Evolutionary conservation across 345 rosid species (phyloP).

Genomic region (Clarkia xantiana): DNA sequence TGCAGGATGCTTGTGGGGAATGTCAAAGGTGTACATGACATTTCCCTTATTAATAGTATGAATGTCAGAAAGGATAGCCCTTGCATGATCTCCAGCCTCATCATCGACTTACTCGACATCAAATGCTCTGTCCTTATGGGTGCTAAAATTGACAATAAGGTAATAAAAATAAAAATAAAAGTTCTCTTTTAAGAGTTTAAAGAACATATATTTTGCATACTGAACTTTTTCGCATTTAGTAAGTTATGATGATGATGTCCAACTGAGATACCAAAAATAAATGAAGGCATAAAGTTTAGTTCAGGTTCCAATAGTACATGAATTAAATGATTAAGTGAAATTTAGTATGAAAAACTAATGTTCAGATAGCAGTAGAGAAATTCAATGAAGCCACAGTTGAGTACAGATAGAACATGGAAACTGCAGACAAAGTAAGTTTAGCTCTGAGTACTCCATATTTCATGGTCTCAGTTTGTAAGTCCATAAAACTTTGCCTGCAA

Average conservation of each 20-base stretch:
- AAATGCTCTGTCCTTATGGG: constrained; percentile 95
- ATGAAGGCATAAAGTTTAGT: no score
- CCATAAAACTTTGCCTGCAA: not conserved
- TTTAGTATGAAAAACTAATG: constrained; percentile 6
- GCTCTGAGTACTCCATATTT: constrained; percentile 67
- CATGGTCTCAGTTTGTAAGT: constrained; percentile 73
- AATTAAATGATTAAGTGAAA: no score
- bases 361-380: constrained; percentile 77
- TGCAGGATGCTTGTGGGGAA: constrained; percentile 70
- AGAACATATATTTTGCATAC: no score
- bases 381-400: constrained; percentile 97
- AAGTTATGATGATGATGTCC: not conserved
- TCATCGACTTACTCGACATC: constrained; percentile 59
- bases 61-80: constrained; percentile 91
- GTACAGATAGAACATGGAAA: constrained; percentile 47
- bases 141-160: constrained; percentile 94
- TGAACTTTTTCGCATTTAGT: no score
- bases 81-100: constrained; percentile 79
- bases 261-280: no score
- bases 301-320: no score
- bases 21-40: constrained; percentile 50
- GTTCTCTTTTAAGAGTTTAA: no score
- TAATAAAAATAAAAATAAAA: constrained; percentile 8
- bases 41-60: constrained; percentile 95
- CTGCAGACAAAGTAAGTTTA: constrained; percentile 79